Evolutionary conservation across 192 early-diverging fungal genomes (phyloP), one percentile per base, ranked within the genome.

Genomic region (Globomyces pollinis-pini): DNA sequence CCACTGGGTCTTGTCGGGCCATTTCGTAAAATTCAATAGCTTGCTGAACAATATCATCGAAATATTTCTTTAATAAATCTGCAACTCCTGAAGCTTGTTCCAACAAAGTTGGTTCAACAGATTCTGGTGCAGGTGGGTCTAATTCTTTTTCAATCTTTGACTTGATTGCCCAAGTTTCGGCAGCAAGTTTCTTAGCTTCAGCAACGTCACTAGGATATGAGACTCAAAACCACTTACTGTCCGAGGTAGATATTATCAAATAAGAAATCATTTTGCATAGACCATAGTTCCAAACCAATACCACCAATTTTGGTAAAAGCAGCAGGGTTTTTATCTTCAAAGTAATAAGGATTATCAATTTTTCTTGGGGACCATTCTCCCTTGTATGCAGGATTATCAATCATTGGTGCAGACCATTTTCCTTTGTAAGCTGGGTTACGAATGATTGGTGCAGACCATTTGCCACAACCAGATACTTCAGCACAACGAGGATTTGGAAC

Each of bases 221-320:
- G n/a, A n/a, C n/a, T n/a, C n/a, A n/a, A n/a, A n/a, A n/a, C n/a
- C n/a, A n/a, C 76, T 63, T 71, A 83, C 75, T 86, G 74, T 39
- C 90, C 90, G 57, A 95, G 66, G 70, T 90, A 92, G 52, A 95
- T 87, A 70, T 94, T 95, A 76, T 95, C 88, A 59, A 95, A 94
- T 21, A 86, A 73, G 53, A 93, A 91, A 26, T 79, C 74, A 54
- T 86, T 71, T 73, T 91, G 88, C 88, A 95, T 94, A 38, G 88
- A 90, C 91, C 91, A 95, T 58, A 95, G 71, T 71, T 95, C 93
- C 59, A 93, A 91, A 8, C 93, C 93, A 59, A 92, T 73, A 29
- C 84, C 90, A 62, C 78, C 78, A 57, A 94, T 91, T 60, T 81
- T 80, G 34, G 80, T 81, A 55, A 94, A 84, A 71, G 88, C 86